phyloP scores from a whole-genome alignment of 73 alveolate genomes.

The Effrenium voratum region DNA sequence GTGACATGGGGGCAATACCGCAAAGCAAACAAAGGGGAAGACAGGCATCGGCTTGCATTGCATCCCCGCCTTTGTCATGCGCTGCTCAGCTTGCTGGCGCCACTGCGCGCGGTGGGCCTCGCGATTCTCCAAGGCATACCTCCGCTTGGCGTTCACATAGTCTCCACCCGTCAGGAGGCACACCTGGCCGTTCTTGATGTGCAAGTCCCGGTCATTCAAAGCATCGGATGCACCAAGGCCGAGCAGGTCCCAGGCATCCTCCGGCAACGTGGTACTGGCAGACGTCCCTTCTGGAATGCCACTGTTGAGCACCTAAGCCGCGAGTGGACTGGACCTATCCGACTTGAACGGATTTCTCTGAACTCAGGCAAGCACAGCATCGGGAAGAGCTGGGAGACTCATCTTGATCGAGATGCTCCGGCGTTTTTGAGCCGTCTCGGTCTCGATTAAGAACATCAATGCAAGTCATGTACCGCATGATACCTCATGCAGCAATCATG shows the following conservation, averaged over 20 bases:
- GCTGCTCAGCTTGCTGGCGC: constrained; percentile 94
- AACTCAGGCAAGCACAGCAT: not conserved
- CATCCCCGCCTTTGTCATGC: constrained; percentile 50
- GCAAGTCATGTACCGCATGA: no score
- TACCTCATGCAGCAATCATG: no score
- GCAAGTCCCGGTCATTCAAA: constrained; percentile 70
- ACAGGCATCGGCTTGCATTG: not conserved
- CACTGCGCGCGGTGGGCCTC: constrained; percentile 92
- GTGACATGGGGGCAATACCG: not conserved
- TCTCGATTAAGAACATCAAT: no score
- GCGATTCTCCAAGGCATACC: constrained; percentile 90
- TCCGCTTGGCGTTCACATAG: constrained; percentile 84
- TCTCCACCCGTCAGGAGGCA: constrained; percentile 92
- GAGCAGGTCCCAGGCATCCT: constrained; percentile 87
- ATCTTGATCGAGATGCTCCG: constrained; percentile 21
- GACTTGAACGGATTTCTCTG: not conserved
- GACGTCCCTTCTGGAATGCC: constrained; percentile 89
- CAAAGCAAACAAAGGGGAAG: no score
- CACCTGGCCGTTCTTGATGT: constrained; percentile 93
- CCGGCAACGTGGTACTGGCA: constrained; percentile 35
- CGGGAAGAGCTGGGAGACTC: constrained; percentile 88
- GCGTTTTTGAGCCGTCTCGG: no score
- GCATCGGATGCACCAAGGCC: constrained; percentile 70
- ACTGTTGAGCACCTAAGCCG: constrained; percentile 69
- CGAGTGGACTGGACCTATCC: not conserved